Evolutionary conservation across 2,329 filamentous ascomycete genomes (phyloP).

Genomic region (Colletotrichum aenigma): DNA sequence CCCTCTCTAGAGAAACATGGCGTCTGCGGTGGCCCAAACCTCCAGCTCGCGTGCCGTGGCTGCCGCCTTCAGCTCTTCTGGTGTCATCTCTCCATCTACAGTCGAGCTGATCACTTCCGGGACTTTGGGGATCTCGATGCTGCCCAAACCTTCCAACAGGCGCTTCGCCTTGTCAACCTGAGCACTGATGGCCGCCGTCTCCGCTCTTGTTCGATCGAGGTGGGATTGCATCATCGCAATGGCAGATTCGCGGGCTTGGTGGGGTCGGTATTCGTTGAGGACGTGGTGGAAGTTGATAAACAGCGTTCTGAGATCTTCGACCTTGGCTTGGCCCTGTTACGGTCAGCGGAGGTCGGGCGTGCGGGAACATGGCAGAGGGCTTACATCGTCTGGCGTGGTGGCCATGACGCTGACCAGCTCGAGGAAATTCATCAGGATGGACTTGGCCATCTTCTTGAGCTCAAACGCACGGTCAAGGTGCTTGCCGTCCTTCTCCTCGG

Average conservation of each 20-base stretch:
- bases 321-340: constrained; percentile 67
- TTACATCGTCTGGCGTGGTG: constrained; percentile 63
- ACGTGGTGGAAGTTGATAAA: constrained; percentile 93
- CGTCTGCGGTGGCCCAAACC: constrained; percentile 48
- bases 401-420: constrained; percentile 78
- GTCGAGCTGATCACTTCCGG: background rate
- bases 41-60: constrained; percentile 24
- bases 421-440: constrained; percentile 85
- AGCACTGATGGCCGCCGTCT: constrained; percentile 72
- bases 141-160: constrained; percentile 72
- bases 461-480: constrained; percentile 69
- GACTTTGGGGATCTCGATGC: constrained; percentile 41
- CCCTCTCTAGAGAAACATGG: constrained; percentile 36
- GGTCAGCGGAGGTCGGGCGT: background rate
- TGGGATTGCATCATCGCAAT: constrained; percentile 89
- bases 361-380: background rate
- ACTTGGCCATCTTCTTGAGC: constrained; percentile 81
- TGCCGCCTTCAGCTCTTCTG: background rate
- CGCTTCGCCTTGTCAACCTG: constrained; percentile 75
- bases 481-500: constrained; percentile 52
- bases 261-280: constrained; percentile 91
- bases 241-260: constrained; percentile 87
- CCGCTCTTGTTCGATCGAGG: constrained; percentile 71
- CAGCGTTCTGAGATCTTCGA: constrained; percentile 78
- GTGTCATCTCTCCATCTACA: background rate